Evolutionary conservation across 2,329 filamentous ascomycete species (phyloP).

Genomic region (Thielaviopsis punctulata): DNA sequence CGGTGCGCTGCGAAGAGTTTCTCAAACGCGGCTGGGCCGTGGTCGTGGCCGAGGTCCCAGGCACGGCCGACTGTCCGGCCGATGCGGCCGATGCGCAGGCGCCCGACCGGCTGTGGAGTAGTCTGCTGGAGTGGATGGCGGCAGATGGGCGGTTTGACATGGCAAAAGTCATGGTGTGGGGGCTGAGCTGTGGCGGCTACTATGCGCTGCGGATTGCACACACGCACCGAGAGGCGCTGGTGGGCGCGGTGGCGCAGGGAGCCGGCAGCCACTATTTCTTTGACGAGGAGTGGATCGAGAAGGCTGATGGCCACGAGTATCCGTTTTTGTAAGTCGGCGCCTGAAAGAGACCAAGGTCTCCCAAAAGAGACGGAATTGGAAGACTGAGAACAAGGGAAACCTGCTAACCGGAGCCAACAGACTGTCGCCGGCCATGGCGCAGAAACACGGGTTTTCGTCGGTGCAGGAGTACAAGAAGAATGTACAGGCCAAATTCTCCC

Average conservation of each 20-base stretch:
- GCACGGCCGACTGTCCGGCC: conserved; percentile 43
- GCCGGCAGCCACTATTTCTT: conserved; percentile 39
- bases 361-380: too few relatives aligned
- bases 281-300: conserved; percentile 35
- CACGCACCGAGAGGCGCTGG: conserved; percentile 39
- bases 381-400: neutral
- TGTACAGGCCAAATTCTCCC: conserved; percentile 42
- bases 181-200: conserved; percentile 48
- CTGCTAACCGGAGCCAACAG: conserved; percentile 17
- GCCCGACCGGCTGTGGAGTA: conserved; percentile 44
- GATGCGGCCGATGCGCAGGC: conserved; percentile 40
- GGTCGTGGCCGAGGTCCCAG: conserved; percentile 38
- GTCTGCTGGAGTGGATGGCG: conserved; percentile 42
- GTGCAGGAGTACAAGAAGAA: conserved; percentile 37
- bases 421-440: conserved; percentile 35
- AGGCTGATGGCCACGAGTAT: conserved; percentile 49
- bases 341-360: too few relatives aligned
- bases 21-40: conserved; percentile 43
- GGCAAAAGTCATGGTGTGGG: conserved; percentile 42
- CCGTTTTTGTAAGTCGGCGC: conserved; percentile 31
- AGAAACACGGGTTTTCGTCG: conserved; percentile 43
- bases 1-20: conserved; percentile 42
- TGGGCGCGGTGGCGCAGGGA: conserved; percentile 40
- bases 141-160: conserved; percentile 35
- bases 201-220: conserved; percentile 51